Evolutionary conservation across 306 rosid species (phyloP).

Genomic region (Acmispon strigosus): DNA sequence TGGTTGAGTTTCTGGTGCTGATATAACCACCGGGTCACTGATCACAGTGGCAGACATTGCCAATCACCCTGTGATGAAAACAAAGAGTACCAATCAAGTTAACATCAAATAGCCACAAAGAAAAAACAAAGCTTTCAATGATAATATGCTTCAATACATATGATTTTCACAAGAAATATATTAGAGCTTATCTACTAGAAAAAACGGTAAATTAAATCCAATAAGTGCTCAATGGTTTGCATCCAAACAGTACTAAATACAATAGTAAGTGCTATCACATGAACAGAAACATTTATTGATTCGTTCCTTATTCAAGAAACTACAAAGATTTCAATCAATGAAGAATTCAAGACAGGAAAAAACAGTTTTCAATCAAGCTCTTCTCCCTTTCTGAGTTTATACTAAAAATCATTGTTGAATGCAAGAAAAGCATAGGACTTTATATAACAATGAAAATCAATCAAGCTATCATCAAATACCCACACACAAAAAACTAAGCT

Average conservation of each 20-base stretch:
- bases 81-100: background rate
- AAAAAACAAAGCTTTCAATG: background rate
- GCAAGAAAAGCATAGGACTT: slow-evolving; percentile 9
- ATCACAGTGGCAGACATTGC: slow-evolving; percentile 65
- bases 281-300: background rate
- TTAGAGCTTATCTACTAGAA: no score
- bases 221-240: no score
- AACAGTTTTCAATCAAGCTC: background rate
- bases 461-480: no score
- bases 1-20: slow-evolving; percentile 55
- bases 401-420: background rate
- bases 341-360: background rate
- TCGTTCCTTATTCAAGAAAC: background rate
- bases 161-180: background rate
- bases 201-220: no score
- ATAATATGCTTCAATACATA: background rate
- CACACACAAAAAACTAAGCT: no score
- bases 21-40: slow-evolving; percentile 52
- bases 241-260: no score
- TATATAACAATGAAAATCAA: background rate
- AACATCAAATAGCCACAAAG: background rate
- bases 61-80: slow-evolving; percentile 38
- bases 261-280: no score
- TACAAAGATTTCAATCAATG: background rate
- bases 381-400: background rate